Percentiles rank a stretch among this genome's conserved stretches.
Conservation (phyloP, 2,329 filamentous ascomycete species). For the Fusarium tjaetaba region DNA sequence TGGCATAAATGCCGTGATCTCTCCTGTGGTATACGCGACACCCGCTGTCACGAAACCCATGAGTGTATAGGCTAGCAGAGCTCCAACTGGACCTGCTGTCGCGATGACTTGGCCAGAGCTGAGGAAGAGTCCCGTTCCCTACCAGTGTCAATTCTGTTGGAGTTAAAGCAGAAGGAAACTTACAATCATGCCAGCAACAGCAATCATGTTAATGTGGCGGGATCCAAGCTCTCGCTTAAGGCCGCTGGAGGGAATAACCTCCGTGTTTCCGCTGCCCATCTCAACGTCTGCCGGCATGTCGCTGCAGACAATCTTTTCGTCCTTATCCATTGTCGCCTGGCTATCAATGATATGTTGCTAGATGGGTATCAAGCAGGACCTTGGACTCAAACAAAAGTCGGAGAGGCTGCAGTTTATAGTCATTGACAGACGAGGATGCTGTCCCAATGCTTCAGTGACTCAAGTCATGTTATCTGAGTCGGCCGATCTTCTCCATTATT, state of each 20-base stretch:
- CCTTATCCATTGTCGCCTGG: not conserved
- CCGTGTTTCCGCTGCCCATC: not conserved
- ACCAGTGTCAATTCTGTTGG: accelerated
- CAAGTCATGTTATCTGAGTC: not conserved
- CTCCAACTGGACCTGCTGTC: not conserved
- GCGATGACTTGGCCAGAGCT: not conserved
- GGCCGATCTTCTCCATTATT: not conserved
- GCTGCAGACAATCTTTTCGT: not conserved
- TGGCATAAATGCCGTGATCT: not conserved
- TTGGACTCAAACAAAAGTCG: too few species aligned
- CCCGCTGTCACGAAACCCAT: not conserved
- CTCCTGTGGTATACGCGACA: not conserved
- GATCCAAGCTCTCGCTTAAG: not conserved
- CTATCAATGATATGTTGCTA: too few species aligned
- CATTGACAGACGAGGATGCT: too few species aligned
- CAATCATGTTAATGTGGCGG: not conserved
- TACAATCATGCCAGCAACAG: not conserved
- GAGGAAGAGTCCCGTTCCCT: not conserved
- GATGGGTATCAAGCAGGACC: too few species aligned
- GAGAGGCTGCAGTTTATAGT: not conserved
- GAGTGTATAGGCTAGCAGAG: not conserved
- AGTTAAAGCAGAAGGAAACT: accelerated
- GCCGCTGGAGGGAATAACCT: not conserved
- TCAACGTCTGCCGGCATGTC: not conserved
- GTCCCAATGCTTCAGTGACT: not conserved